Evolutionary conservation across 192 early-diverging fungal genomes (phyloP).

Genomic region (Coemansia sp.): DNA sequence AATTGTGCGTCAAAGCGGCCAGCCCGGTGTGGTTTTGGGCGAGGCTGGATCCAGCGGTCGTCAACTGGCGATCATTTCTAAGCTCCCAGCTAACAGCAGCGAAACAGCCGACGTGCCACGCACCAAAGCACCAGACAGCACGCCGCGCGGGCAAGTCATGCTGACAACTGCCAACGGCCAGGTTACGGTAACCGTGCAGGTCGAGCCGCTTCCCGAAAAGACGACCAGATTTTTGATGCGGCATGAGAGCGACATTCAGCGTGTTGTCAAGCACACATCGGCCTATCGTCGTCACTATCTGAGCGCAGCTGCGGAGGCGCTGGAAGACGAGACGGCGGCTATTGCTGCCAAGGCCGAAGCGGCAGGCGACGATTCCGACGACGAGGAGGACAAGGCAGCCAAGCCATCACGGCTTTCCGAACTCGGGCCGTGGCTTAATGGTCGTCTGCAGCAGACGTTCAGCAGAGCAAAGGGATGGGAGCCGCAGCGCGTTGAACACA

Average conservation of each 20-base stretch:
- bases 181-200: constrained; percentile 33
- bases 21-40: constrained; percentile 34
- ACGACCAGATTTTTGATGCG: constrained; percentile 32
- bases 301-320: constrained; percentile 26
- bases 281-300: constrained; percentile 29
- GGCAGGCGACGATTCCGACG: constrained; percentile 12
- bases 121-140: constrained; percentile 11
- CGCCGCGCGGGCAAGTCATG: constrained; percentile 38
- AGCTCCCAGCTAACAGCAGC: not conserved
- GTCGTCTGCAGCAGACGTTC: constrained; percentile 29
- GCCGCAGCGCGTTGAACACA: constrained; percentile 38
- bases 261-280: constrained; percentile 22
- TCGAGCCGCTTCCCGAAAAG: constrained; percentile 44
- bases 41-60: constrained; percentile 38
- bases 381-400: constrained; percentile 2
- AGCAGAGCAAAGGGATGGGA: constrained; percentile 46
- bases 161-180: constrained; percentile 45
- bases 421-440: constrained; percentile 43
- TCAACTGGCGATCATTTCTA: constrained; percentile 34
- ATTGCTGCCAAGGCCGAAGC: not conserved
- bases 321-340: constrained; percentile 9
- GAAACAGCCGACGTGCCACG: constrained; percentile 2
- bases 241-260: constrained; percentile 40
- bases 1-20: constrained; percentile 56
- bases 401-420: constrained; percentile 42